Evolutionary conservation across 2,329 filamentous ascomycete genomes (phyloP).

Genomic region (Ceratocystis albifundus): DNA sequence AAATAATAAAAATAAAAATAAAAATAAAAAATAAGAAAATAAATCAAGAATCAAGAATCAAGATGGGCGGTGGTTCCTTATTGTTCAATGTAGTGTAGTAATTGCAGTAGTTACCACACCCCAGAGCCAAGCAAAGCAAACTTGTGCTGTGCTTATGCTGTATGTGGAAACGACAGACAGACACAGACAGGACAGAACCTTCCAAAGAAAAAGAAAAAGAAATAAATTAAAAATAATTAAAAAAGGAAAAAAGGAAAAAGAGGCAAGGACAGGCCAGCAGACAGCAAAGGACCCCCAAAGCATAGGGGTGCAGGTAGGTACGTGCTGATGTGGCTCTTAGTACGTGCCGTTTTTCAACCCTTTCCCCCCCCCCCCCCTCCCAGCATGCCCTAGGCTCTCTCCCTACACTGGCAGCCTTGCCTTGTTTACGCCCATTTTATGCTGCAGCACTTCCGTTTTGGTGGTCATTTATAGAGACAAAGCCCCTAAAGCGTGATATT

Average conservation of each 20-base stretch:
- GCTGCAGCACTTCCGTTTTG: not conserved
- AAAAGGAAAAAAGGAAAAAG: not conserved
- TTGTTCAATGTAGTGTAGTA: constrained; percentile 1
- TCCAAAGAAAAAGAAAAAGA: not conserved
- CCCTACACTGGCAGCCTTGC: no score
- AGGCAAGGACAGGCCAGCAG: not conserved
- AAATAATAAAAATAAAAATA: not conserved
- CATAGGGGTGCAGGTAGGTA: not conserved
- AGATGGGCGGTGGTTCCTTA: not conserved
- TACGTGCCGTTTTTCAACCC: not conserved
- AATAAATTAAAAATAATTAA: no score
- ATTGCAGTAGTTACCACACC: not conserved
- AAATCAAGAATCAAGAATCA: not conserved
- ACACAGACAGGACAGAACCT: not conserved
- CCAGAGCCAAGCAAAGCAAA: not conserved
- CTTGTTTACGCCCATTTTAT: not conserved
- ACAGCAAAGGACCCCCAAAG: not conserved
- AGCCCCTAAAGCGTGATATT: not conserved
- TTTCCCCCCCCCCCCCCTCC: no score
- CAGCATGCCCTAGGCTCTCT: no score
- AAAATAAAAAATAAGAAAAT: no score
- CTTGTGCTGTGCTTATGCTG: not conserved
- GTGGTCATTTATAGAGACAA: not conserved
- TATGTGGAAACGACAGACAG: not conserved
- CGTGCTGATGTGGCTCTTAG: not conserved